phyloP scores from a whole-genome alignment of 2,329 filamentous ascomycete genomes.

The Fonsecaea erecta region DNA sequence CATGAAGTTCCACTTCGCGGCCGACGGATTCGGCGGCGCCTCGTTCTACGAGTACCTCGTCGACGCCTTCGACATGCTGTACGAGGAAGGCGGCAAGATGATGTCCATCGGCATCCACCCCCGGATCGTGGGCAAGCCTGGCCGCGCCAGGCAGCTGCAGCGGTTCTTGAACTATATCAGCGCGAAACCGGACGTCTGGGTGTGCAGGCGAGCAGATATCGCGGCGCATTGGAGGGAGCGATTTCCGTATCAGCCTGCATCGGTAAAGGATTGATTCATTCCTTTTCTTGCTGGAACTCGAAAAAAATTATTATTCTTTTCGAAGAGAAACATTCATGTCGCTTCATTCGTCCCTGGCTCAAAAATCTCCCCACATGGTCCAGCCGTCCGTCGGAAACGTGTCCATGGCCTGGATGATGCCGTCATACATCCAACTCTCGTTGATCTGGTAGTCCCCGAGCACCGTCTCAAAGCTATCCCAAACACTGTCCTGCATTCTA shows the following conservation, averaged over 20 bases:
- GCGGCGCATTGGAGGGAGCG: background rate
- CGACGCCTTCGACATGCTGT: background rate
- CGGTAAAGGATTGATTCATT: background rate
- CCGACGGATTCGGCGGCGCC: background rate
- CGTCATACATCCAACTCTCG: background rate
- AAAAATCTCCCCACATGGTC: background rate
- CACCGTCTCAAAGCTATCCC: background rate
- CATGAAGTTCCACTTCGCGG: constrained; percentile 2
- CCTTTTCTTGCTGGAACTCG: too few relatives aligned
- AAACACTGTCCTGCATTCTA: background rate
- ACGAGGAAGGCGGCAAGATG: constrained; percentile 1
- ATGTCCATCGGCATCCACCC: background rate
- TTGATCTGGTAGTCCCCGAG: background rate
- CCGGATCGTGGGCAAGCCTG: background rate
- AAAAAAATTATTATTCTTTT: background rate
- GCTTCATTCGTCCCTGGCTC: too few relatives aligned
- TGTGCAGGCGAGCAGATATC: background rate
- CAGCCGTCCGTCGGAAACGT: background rate
- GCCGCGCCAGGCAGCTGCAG: background rate
- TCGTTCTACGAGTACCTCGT: background rate
- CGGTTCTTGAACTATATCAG: background rate
- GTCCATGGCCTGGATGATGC: constrained; percentile 2
- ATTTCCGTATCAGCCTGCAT: background rate
- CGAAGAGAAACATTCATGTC: background rate
- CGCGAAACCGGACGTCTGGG: background rate